These are phyloP conservation scores for Dipodascus albidus DNA, from an alignment of 805 yeast species.

Conservation along the genomic window DNA sequence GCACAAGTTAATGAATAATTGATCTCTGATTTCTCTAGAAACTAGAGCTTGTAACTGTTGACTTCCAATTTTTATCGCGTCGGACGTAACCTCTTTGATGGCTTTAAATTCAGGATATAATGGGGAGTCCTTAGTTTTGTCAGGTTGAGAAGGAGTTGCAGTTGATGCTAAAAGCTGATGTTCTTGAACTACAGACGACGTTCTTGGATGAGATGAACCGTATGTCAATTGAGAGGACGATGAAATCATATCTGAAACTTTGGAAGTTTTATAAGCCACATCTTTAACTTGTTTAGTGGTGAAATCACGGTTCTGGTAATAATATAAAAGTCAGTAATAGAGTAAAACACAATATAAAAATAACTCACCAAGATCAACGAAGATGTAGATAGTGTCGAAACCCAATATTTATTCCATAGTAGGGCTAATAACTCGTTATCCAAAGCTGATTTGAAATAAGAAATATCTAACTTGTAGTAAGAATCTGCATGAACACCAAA, in stretches of 20 bases:
- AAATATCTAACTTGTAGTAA: constrained; percentile 57
- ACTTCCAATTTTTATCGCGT: constrained; percentile 10
- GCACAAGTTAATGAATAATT: constrained; percentile 10
- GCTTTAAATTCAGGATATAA: not conserved
- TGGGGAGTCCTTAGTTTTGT: not conserved
- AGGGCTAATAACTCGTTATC: constrained; percentile 38
- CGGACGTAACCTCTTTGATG: not conserved
- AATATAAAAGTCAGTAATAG: too few relatives aligned
- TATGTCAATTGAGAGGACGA: not conserved
- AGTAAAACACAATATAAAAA: too few relatives aligned
- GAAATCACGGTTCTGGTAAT: not conserved
- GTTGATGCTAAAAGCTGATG: not conserved
- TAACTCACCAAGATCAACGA: constrained; percentile 10
- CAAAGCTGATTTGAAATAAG: constrained; percentile 40
- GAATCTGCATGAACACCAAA: constrained; percentile 60
- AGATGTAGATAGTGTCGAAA: constrained; percentile 27
- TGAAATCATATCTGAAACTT: not conserved
- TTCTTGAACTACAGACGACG: not conserved
- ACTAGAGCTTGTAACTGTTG: constrained; percentile 20
- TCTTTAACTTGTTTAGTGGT: not conserved
- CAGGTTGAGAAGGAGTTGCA: not conserved
- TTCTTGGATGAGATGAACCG: not conserved
- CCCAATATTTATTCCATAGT: constrained; percentile 38
- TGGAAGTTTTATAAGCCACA: not conserved
- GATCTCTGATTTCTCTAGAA: constrained; percentile 15